Evolutionary conservation across 2,329 filamentous ascomycete species (phyloP).

Genomic region (Xylariaceae sp.): DNA sequence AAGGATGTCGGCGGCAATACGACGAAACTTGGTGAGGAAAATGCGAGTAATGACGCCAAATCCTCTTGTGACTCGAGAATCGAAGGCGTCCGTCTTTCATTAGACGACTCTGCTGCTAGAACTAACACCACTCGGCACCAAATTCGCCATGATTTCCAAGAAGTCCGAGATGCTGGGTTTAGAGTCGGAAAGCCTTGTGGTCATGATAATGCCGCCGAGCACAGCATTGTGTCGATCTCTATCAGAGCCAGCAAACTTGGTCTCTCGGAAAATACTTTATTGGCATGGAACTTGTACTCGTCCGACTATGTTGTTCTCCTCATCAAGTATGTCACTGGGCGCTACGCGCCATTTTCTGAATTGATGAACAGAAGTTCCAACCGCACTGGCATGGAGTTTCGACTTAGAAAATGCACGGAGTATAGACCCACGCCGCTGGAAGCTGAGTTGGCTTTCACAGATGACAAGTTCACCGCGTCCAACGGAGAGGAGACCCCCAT

Average conservation of each 20-base stretch:
- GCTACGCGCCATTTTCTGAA: slow-evolving; percentile 56
- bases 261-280: slow-evolving; percentile 67
- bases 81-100: slow-evolving; percentile 18
- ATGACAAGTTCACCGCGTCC: too few relatives aligned
- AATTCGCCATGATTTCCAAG: slow-evolving; percentile 57
- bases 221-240: slow-evolving; percentile 58
- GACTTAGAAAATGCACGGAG: slow-evolving; percentile 62
- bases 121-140: slow-evolving; percentile 25
- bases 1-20: too few relatives aligned
- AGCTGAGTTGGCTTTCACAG: slow-evolving; percentile 46
- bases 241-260: slow-evolving; percentile 64
- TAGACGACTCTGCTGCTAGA: slow-evolving; percentile 7
- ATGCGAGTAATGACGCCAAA: slow-evolving; percentile 17
- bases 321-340: slow-evolving; percentile 52
- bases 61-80: slow-evolving; percentile 7
- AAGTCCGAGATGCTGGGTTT: slow-evolving; percentile 61
- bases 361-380: slow-evolving; percentile 40
- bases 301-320: slow-evolving; percentile 70
- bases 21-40: too few relatives aligned
- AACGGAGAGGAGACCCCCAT: background rate
- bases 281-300: slow-evolving; percentile 67
- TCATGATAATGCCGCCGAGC: slow-evolving; percentile 36
- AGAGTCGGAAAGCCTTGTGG: slow-evolving; percentile 59
- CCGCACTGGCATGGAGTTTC: slow-evolving; percentile 45
- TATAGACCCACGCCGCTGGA: slow-evolving; percentile 64